Conservation (phyloP, 768 basidiomycete genomes). For the Kockovaella imperatae region DNA sequence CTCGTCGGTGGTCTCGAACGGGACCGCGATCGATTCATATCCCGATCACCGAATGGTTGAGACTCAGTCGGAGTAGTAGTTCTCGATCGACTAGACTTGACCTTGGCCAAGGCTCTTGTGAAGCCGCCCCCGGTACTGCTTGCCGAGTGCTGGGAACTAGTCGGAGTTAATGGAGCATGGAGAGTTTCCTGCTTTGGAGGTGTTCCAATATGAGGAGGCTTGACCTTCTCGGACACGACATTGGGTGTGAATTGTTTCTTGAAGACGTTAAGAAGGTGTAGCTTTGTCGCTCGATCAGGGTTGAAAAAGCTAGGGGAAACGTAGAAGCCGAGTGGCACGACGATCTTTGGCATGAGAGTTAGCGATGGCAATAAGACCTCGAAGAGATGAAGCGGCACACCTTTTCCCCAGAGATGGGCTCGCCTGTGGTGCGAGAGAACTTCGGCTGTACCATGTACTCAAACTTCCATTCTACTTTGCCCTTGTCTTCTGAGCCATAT, state of each 20-base stretch:
- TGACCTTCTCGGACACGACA: constrained; percentile 18
- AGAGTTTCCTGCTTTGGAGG: constrained; percentile 9
- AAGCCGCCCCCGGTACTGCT: not conserved
- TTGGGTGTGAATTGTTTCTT: constrained; percentile 19
- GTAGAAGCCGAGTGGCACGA: constrained; percentile 8
- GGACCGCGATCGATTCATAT: not conserved
- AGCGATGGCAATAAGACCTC: not conserved
- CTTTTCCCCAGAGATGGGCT: constrained; percentile 59
- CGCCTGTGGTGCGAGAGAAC: constrained; percentile 49
- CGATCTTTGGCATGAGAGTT: not conserved
- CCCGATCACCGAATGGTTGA: not conserved
- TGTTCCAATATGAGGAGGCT: constrained; percentile 14
- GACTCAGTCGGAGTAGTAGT: not conserved
- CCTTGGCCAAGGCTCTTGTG: not conserved
- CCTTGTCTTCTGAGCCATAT: constrained; percentile 55
- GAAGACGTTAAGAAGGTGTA: constrained; percentile 20
- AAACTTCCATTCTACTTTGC: constrained; percentile 63
- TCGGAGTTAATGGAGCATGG: constrained; percentile 1
- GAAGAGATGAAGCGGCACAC: constrained; percentile 21
- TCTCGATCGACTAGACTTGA: not conserved
- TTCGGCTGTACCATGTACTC: constrained; percentile 68
- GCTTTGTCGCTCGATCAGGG: constrained; percentile 13
- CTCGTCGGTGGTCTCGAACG: not conserved
- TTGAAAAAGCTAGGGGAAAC: constrained; percentile 11
- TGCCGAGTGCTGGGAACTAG: not conserved